A percentile compares a stretch with the other conserved stretches of the same genome.
Evolutionary conservation across 2,329 filamentous ascomycete species (phyloP).

Genomic region (Clarireedia monteithiana): DNA sequence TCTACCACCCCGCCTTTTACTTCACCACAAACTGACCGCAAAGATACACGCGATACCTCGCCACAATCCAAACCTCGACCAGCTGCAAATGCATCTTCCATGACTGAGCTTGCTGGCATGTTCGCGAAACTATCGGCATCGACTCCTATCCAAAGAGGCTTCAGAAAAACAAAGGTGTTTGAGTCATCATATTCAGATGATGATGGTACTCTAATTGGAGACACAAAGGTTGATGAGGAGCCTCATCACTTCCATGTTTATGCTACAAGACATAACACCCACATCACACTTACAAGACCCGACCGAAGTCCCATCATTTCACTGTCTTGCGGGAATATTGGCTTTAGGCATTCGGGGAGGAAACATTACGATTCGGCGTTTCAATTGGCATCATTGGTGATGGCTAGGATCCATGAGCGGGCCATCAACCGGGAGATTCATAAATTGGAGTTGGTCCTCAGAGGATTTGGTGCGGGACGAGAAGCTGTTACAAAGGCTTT

Average conservation of each 20-base stretch:
- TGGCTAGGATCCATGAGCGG: constrained; percentile 76
- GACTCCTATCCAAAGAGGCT: background rate
- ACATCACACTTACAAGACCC: constrained; percentile 82
- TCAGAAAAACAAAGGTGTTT: background rate
- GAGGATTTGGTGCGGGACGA: constrained; percentile 79
- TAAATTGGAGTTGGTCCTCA: constrained; percentile 69
- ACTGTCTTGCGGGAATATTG: constrained; percentile 77
- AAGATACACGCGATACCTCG: too few species aligned
- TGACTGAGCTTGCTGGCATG: background rate
- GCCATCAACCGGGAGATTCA: constrained; percentile 70
- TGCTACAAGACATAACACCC: constrained; percentile 87
- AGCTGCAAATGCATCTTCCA: background rate
- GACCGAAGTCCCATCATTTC: constrained; percentile 73
- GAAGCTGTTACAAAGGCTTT: constrained; percentile 88
- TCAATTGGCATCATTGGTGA: constrained; percentile 76
- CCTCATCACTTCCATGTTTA: constrained; percentile 85
- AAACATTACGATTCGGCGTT: constrained; percentile 87
- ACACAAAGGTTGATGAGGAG: constrained; percentile 37
- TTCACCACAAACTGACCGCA: background rate
- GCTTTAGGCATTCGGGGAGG: constrained; percentile 77
- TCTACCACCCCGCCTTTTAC: background rate
- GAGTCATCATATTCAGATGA: too few species aligned
- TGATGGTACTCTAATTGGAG: constrained; percentile 18
- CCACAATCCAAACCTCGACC: background rate
- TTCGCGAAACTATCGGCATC: background rate